Evolutionary conservation across 352 stramenopile species (phyloP).

Genomic region (Phytophthora fragariae): DNA sequence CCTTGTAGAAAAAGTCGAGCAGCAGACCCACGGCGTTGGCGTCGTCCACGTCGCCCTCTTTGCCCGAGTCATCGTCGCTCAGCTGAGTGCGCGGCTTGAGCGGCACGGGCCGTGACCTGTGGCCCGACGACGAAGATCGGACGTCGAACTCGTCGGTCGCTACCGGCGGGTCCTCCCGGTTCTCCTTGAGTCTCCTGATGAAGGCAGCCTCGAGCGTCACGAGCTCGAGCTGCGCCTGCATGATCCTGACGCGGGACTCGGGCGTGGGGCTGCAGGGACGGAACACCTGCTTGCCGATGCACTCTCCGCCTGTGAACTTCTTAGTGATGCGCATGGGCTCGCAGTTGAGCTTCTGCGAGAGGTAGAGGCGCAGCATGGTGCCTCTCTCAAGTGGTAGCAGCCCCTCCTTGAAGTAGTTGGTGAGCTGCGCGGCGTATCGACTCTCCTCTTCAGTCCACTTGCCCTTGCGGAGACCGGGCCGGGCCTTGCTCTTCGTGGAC

Average conservation of each 20-base stretch:
- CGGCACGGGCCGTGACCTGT: constrained; percentile 32
- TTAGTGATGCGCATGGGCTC: constrained; percentile 94
- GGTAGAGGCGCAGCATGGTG: constrained; percentile 91
- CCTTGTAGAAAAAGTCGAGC: constrained; percentile 87
- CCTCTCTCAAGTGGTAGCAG: constrained; percentile 83
- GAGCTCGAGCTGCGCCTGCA: constrained; percentile 79
- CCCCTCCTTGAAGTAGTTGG: constrained; percentile 88
- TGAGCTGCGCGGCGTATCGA: constrained; percentile 75
- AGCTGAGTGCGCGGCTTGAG: constrained; percentile 41
- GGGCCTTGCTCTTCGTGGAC: constrained; percentile 87
- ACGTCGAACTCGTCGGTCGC: constrained; percentile 62
- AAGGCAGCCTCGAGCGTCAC: constrained; percentile 79
- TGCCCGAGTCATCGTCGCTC: constrained; percentile 28
- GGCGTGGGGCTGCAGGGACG: constrained; percentile 76
- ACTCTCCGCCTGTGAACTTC: constrained; percentile 92
- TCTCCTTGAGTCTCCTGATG: constrained; percentile 82
- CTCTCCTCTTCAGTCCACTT: constrained; percentile 91
- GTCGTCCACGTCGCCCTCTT: constrained; percentile 56
- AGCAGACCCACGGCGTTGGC: constrained; percentile 74
- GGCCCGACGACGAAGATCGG: constrained; percentile 23
- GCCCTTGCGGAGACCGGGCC: constrained; percentile 84
- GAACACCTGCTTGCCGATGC: constrained; percentile 92
- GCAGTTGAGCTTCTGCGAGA: constrained; percentile 94
- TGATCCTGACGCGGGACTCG: constrained; percentile 68
- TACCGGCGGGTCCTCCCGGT: constrained; percentile 71